Conservation (phyloP, 768 basidiomycete species). For the Panellus pusillus region DNA sequence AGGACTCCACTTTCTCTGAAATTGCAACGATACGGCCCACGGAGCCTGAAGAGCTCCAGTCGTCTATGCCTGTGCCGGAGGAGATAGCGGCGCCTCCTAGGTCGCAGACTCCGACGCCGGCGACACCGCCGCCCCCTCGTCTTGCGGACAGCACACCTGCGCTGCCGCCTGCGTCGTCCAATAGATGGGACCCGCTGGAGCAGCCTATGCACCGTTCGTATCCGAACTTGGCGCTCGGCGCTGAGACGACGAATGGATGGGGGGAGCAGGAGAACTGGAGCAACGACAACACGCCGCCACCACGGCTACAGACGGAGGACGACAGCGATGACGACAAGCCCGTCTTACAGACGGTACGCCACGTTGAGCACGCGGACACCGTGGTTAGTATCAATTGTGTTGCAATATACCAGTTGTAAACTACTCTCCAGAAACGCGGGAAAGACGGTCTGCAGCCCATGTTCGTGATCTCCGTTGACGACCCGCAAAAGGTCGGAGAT, state of each 20-base stretch:
- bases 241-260: conserved; percentile 57
- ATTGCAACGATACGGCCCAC: conserved; percentile 43
- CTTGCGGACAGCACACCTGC: conserved; percentile 21
- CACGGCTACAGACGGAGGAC: conserved; percentile 39
- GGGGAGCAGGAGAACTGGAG: conserved; percentile 43
- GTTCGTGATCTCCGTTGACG: conserved; percentile 89
- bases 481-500: conserved; percentile 97
- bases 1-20: conserved; percentile 39
- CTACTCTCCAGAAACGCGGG: conserved; percentile 26
- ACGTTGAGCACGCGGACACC: conserved; percentile 10
- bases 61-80: conserved; percentile 25
- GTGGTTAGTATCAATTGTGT: conserved; percentile 12
- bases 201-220: conserved; percentile 21
- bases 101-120: conserved; percentile 17
- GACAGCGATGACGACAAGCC: conserved; percentile 72
- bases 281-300: conserved; percentile 28
- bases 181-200: conserved; percentile 15
- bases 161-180: neutral
- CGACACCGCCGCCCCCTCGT: conserved; percentile 30
- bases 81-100: conserved; percentile 14
- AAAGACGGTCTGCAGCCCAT: conserved; percentile 60
- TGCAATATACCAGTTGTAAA: conserved; percentile 12
- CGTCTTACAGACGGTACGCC: conserved; percentile 48
- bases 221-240: conserved; percentile 43
- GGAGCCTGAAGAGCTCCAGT: conserved; percentile 32